Evolutionary conservation across 768 basidiomycete genomes (phyloP).

Genomic region (Macrolepiota dolichaula): DNA sequence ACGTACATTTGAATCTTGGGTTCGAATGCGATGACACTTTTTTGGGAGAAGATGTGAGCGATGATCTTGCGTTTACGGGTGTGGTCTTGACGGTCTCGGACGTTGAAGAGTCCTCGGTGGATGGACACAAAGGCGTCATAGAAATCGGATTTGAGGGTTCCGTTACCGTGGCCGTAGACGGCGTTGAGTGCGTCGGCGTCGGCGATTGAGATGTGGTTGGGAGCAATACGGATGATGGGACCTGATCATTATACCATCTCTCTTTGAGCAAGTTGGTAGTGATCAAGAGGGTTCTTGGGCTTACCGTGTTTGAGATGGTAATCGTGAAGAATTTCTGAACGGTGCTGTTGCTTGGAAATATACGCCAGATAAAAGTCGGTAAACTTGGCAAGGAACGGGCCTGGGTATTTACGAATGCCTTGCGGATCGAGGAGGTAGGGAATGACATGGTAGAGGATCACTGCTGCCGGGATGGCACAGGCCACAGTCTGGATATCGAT

Average conservation of each 20-base stretch:
- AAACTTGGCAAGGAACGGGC: constrained; percentile 68
- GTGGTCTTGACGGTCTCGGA: constrained; percentile 76
- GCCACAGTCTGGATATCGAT: neutral
- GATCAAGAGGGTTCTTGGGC: constrained; percentile 11
- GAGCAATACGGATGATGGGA: constrained; percentile 66
- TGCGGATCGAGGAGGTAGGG: constrained; percentile 58
- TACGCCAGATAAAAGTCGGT: constrained; percentile 72
- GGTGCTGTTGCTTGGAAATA: constrained; percentile 59
- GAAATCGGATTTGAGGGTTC: constrained; percentile 75
- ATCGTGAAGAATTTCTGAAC: constrained; percentile 71
- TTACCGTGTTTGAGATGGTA: constrained; percentile 73
- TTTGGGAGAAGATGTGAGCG: constrained; percentile 80
- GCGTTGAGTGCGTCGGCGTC: constrained; percentile 72
- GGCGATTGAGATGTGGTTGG: constrained; percentile 74
- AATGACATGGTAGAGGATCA: constrained; percentile 35
- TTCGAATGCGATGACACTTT: constrained; percentile 84
- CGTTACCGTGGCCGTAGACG: constrained; percentile 81
- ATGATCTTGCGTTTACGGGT: constrained; percentile 90
- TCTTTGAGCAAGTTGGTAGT: neutral
- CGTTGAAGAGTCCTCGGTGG: constrained; percentile 71
- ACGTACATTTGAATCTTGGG: constrained; percentile 68
- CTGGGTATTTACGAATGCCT: constrained; percentile 58
- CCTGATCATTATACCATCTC: constrained; percentile 39
- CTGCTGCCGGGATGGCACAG: constrained; percentile 19
- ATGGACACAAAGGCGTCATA: constrained; percentile 80